Evolutionary conservation across 139 green algal species (phyloP).

Genomic region (Deuterostichococcus epilithicus): DNA sequence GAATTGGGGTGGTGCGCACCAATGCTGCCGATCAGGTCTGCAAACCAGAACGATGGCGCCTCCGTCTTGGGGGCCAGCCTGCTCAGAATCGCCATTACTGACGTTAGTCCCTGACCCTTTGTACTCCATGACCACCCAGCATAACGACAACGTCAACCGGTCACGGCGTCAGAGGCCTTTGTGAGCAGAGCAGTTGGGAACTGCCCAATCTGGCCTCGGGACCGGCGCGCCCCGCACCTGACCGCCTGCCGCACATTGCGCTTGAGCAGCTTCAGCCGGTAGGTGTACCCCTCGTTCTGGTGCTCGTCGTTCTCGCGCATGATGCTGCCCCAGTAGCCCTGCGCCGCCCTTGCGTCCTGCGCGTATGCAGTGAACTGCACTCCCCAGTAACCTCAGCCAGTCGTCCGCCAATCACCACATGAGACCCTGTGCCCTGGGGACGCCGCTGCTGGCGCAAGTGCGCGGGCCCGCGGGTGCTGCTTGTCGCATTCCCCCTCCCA

Average conservation of each 20-base stretch:
- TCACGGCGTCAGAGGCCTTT: neutral
- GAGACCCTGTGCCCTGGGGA: too few species aligned
- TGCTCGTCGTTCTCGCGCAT: slow-evolving; percentile 1
- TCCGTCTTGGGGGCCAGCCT: neutral
- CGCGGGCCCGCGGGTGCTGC: neutral
- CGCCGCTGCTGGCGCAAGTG: neutral
- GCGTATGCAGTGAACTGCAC: neutral
- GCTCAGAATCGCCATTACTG: neutral
- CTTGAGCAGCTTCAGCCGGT: slow-evolving; percentile 27
- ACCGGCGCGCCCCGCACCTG: neutral
- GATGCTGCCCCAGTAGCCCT: slow-evolving; percentile 21
- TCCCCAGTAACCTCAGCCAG: neutral
- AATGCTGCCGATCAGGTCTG: neutral
- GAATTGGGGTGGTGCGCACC: too few species aligned
- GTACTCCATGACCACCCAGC: neutral
- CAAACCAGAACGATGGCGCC: neutral
- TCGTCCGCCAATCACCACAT: too few species aligned
- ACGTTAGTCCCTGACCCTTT: neutral
- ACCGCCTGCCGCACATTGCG: slow-evolving; percentile 11
- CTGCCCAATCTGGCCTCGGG: too few species aligned
- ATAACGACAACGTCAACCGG: neutral
- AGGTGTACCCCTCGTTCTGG: slow-evolving; percentile 19
- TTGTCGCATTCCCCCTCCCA: neutral
- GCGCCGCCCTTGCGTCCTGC: neutral
- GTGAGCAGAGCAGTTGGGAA: neutral